These are phyloP conservation scores for Nelumbo lutea DNA, from an alignment of 164 flowering plant species.

Conservation along the genomic window DNA sequence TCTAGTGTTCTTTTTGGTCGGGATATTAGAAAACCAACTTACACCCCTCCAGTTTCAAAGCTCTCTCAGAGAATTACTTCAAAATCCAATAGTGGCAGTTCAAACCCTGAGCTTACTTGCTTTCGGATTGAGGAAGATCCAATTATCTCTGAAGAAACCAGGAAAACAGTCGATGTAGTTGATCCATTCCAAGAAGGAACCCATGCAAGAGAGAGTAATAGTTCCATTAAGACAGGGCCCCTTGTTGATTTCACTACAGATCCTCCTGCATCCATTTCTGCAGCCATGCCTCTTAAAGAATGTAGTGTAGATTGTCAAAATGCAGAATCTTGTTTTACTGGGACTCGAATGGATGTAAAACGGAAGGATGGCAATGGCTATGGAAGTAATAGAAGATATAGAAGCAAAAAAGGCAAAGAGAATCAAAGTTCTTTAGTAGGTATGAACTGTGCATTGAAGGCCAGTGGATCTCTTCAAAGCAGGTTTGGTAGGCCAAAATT, in stretches of 20 bases:
- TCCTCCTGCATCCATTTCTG: constrained; percentile 29
- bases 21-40: constrained; percentile 29
- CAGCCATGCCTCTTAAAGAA: constrained; percentile 25
- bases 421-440: constrained; percentile 31
- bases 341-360: constrained; percentile 21
- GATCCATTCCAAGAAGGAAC: constrained; percentile 28
- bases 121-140: constrained; percentile 69
- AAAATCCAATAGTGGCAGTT: constrained; percentile 33
- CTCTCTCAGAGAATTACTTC: constrained; percentile 41
- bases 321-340: constrained; percentile 26
- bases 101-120: constrained; percentile 66
- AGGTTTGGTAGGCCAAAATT: constrained; percentile 40
- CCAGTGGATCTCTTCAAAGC: constrained; percentile 24
- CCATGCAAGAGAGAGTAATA: constrained; percentile 13
- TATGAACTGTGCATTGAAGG: constrained; percentile 29
- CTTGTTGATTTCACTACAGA: constrained; percentile 37
- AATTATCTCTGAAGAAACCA: constrained; percentile 50
- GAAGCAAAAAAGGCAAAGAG: constrained; percentile 33
- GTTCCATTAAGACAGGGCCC: constrained; percentile 34
- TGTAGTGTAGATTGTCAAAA: constrained; percentile 39
- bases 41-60: constrained; percentile 55
- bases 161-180: constrained; percentile 25
- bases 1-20: constrained; percentile 27
- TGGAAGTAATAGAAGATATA: constrained; percentile 22
- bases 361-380: constrained; percentile 23